Evolutionary conservation across 495 filamentous ascomycete species (phyloP).

Genomic region (Podospora bellae-mahoneyi): DNA sequence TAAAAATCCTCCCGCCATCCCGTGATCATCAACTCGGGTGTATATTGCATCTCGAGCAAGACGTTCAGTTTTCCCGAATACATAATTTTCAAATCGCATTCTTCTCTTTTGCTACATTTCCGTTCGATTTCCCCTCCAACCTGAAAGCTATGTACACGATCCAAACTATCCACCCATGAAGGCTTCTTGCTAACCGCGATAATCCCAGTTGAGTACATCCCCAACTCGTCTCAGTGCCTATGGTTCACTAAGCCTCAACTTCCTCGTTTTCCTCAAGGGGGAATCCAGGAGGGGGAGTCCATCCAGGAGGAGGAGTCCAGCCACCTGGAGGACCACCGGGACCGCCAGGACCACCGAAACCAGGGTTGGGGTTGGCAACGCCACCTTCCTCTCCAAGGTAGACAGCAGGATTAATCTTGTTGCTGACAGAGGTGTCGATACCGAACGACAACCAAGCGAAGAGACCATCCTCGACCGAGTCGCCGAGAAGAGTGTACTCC

Average conservation of each 20-base stretch:
- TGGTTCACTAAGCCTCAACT: neutral
- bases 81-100: too few relatives aligned
- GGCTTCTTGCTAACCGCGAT: too few relatives aligned
- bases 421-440: slow-evolving; percentile 39
- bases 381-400: slow-evolving; percentile 20
- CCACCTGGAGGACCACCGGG: slow-evolving; percentile 8
- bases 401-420: slow-evolving; percentile 18
- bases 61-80: too few relatives aligned
- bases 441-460: slow-evolving; percentile 56
- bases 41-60: too few relatives aligned
- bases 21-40: too few relatives aligned
- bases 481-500: slow-evolving; percentile 55
- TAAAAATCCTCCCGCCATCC: too few relatives aligned
- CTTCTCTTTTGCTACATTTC: too few relatives aligned
- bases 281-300: neutral
- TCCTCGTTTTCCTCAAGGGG: neutral
- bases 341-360: slow-evolving; percentile 11
- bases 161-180: too few relatives aligned
- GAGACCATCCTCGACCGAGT: slow-evolving; percentile 50
- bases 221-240: too few relatives aligned
- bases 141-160: too few relatives aligned
- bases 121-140: too few relatives aligned
- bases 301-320: neutral
- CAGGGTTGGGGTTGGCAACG: slow-evolving; percentile 26
- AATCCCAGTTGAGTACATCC: too few relatives aligned